phyloP scores from a whole-genome alignment of 441 rosid species.

The Isatis lusitanica region DNA sequence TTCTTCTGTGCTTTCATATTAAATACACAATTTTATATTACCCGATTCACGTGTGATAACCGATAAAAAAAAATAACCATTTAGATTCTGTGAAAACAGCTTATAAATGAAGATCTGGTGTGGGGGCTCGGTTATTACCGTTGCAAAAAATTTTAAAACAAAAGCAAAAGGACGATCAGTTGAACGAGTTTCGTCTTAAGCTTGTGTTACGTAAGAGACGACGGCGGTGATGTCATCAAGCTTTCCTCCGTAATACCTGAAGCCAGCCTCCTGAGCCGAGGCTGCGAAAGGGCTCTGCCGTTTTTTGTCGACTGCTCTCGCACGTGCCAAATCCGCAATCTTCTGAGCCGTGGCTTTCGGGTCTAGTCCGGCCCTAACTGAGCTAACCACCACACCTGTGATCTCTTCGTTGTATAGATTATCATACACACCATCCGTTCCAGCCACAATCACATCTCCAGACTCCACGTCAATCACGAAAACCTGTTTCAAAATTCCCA shows the following conservation, averaged over 20 bases:
- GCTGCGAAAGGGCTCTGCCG: slow-evolving; percentile 85
- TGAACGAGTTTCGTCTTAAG: neutral
- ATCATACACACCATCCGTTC: slow-evolving; percentile 92
- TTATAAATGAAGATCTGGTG: no score
- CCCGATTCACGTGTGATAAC: neutral
- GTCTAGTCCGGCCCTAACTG: slow-evolving; percentile 65
- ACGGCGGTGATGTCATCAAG: slow-evolving; percentile 95
- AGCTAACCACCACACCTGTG: slow-evolving; percentile 72
- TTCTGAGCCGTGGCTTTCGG: slow-evolving; percentile 81
- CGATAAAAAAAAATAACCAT: neutral
- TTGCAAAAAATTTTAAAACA: neutral
- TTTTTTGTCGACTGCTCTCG: slow-evolving; percentile 68
- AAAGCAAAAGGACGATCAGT: neutral
- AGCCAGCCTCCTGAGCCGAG: slow-evolving; percentile 95
- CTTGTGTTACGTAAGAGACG: slow-evolving; percentile 65
- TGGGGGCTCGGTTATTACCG: slow-evolving; percentile 3
- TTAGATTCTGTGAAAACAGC: neutral
- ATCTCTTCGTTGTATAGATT: slow-evolving; percentile 85
- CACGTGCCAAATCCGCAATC: slow-evolving; percentile 85
- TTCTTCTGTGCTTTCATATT: neutral
- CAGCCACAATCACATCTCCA: slow-evolving; percentile 88
- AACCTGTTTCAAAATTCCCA: slow-evolving; percentile 45
- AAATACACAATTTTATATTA: neutral
- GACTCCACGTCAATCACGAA: slow-evolving; percentile 71
- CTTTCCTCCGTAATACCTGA: slow-evolving; percentile 85